Evolutionary conservation across 2,329 filamentous ascomycete genomes (phyloP), one percentile per base, ranked within the genome.

Genomic region (Mycocentrospora acerina): DNA sequence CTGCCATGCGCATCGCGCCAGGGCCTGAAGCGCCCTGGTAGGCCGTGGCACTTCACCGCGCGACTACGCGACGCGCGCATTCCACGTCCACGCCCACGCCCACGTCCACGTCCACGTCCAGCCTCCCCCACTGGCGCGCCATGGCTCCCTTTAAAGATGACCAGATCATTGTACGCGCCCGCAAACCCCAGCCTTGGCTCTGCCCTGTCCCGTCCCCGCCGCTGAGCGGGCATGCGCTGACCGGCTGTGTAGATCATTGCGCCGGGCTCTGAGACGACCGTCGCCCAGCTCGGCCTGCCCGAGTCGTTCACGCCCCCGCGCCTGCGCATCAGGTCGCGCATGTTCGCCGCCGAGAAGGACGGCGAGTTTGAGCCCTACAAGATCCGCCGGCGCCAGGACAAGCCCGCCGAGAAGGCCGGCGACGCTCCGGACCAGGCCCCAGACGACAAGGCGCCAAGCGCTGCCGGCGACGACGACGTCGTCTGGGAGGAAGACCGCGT

Each of bases 241-340:
- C 38, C 11, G 15, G 13, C 10, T 19, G 14, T 16, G 24, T 45
- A 75, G 73, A 74, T 90, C 65, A 83, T 90, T 70, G 85, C 84
- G 68, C 86, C 86, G 24, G 90, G 90, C 62, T 95, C 90, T 66
- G 84, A 86, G 70, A 91, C 85, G 51, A 95, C 90, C 42, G 82
- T 95, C 72, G 90, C 90, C 53, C 90, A 95, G 77, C 80, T 95
- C 27, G 90, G 90, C 35, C 85, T 93, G 56, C 84, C 83, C 56
- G 90, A 96, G 73, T 83, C 81, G n/a, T 85, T 97, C 67, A 95
- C 90, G 24, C 90, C 90, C 29, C 89, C 93, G n/a, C 79, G 83
- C 46, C 81, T 88, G 66, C 87, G 90, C 53, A 80, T 97, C 53
- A 83, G 87, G 22, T 96, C 91, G 69, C 86, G 93, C 73, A 95